Percentiles rank a stretch among this genome's conserved stretches.
These are phyloP conservation scores for Cydonia oblonga DNA, from an alignment of 331 rosid species.

Conservation along the genomic window DNA sequence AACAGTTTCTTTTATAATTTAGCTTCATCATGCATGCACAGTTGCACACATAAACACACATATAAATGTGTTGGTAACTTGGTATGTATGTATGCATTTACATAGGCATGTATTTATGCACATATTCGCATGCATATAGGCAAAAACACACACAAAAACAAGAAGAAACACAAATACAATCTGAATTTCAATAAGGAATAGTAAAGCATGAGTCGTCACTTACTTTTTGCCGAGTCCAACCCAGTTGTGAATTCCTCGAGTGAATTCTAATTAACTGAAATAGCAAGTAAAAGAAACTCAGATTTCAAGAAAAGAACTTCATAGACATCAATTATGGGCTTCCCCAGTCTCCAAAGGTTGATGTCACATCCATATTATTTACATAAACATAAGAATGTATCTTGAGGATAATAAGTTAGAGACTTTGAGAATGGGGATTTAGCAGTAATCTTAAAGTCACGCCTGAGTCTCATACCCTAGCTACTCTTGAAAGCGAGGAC, in stretches of 20 bases:
- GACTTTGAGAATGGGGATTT: not conserved
- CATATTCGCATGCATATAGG: not conserved
- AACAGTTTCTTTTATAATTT: not conserved
- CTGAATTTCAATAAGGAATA: not conserved
- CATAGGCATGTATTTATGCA: not conserved
- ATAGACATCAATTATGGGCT: not conserved
- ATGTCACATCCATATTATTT: not conserved
- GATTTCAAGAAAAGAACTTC: conserved; percentile 9
- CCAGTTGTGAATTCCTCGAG: conserved; percentile 40
- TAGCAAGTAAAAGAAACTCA: conserved; percentile 13
- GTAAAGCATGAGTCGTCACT: conserved; percentile 19
- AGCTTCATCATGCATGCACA: not conserved
- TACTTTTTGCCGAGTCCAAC: conserved; percentile 96
- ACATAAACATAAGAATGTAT: not conserved
- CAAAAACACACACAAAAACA: not conserved
- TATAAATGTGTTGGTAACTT: not conserved
- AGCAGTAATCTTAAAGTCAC: not conserved
- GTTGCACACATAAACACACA: not conserved
- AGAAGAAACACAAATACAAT: not conserved
- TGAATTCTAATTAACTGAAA: conserved; percentile 68
- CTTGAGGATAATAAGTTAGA: not conserved
- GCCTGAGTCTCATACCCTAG: not conserved
- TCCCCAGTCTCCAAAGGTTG: not conserved
- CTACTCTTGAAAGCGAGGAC: not conserved
- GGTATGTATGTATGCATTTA: not conserved